Conservation (phyloP, 164 flowering plant species). For the Buxus sempervirens region DNA sequence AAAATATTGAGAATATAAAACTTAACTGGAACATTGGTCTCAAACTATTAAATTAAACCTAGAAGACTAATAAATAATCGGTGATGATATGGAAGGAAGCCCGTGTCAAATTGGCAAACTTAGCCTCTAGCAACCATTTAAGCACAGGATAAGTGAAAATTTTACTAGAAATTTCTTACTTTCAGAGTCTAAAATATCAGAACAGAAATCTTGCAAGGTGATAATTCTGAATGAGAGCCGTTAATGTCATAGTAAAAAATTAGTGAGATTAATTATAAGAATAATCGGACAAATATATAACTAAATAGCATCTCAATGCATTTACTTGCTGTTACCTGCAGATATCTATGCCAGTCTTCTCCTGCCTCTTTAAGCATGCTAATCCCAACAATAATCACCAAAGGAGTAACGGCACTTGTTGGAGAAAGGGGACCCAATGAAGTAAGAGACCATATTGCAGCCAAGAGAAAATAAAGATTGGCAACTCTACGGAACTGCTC, state of each 20-base stretch:
- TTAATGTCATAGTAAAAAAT: too few relatives aligned
- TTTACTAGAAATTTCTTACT: neutral
- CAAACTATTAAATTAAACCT: neutral
- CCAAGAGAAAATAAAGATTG: conserved; percentile 59
- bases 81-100: neutral
- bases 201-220: too few relatives aligned
- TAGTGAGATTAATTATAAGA: neutral
- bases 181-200: neutral
- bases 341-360: conserved; percentile 64
- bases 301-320: neutral
- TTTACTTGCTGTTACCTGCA: conserved; percentile 36
- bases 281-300: neutral
- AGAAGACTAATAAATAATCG: neutral
- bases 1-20: neutral
- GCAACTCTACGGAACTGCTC: conserved; percentile 77
- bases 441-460: conserved; percentile 41
- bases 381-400: conserved; percentile 60
- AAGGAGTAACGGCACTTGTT: conserved; percentile 50
- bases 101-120: neutral
- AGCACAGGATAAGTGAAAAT: neutral
- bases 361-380: conserved; percentile 64
- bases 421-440: conserved; percentile 38
- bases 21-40: neutral
- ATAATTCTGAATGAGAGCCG: neutral
- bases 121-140: neutral